Evolutionary conservation across 192 early-diverging fungal species (phyloP).

Genomic region (Coemansia sp.): DNA sequence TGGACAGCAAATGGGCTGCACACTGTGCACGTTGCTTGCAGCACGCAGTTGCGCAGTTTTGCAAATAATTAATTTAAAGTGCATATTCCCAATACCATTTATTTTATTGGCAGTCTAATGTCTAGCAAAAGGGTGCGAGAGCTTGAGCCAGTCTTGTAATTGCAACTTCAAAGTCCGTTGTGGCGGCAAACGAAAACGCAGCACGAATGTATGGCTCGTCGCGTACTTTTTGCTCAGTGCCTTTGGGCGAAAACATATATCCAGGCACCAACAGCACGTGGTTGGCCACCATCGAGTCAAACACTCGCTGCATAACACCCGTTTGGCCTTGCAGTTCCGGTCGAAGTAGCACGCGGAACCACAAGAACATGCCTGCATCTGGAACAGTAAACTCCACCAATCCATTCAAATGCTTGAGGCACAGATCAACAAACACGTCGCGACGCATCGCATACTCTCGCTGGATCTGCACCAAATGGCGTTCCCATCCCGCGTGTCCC

Average conservation of each 20-base stretch:
- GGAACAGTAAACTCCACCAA: slow-evolving; percentile 63
- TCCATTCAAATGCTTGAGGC: slow-evolving; percentile 63
- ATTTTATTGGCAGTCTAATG: too few relatives aligned
- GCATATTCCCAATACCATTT: background rate
- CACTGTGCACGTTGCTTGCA: slow-evolving; percentile 22
- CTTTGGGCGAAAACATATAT: slow-evolving; percentile 57
- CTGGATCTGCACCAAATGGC: slow-evolving; percentile 68
- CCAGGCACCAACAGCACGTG: slow-evolving; percentile 77
- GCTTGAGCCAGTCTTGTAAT: slow-evolving; percentile 62
- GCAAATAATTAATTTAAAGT: background rate
- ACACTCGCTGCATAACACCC: slow-evolving; percentile 60
- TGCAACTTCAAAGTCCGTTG: slow-evolving; percentile 63
- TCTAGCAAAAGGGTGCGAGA: slow-evolving; percentile 38
- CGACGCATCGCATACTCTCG: slow-evolving; percentile 72
- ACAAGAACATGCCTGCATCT: slow-evolving; percentile 89
- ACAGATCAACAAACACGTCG: slow-evolving; percentile 65
- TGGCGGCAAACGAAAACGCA: slow-evolving; percentile 67
- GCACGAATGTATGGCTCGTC: slow-evolving; percentile 64
- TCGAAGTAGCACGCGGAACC: slow-evolving; percentile 64
- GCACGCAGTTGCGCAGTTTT: slow-evolving; percentile 18
- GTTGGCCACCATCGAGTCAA: slow-evolving; percentile 63
- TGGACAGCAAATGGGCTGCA: slow-evolving; percentile 37
- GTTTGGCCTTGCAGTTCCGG: slow-evolving; percentile 39
- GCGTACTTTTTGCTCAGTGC: slow-evolving; percentile 42
- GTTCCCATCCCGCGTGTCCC: slow-evolving; percentile 78